Evolutionary conservation across 2,329 filamentous ascomycete species (phyloP).

Genomic region (Penicillium capsulatum): DNA sequence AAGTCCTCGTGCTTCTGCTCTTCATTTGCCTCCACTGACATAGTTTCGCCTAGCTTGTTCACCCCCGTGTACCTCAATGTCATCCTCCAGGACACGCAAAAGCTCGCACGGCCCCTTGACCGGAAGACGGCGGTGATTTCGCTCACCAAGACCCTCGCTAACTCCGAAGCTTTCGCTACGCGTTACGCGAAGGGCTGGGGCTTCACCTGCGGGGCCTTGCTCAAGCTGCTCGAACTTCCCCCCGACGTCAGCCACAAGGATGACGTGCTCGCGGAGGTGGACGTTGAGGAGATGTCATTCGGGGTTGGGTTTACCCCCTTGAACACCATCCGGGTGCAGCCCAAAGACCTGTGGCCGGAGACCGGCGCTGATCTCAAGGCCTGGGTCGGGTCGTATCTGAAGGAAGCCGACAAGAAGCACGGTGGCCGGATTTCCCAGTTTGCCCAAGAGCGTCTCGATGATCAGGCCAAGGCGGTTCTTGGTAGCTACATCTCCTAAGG

Average conservation of each 20-base stretch:
- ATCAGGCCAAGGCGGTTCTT: constrained; percentile 52
- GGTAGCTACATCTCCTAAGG: constrained; percentile 46
- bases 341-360: constrained; percentile 79
- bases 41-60: constrained; percentile 56
- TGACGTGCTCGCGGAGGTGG: constrained; percentile 77
- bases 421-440: constrained; percentile 66
- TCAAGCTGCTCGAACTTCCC: constrained; percentile 85
- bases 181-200: constrained; percentile 82
- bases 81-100: constrained; percentile 83
- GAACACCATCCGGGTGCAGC: constrained; percentile 76
- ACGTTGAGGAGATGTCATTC: constrained; percentile 92
- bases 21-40: constrained; percentile 4
- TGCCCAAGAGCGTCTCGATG: constrained; percentile 65
- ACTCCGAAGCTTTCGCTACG: constrained; percentile 76
- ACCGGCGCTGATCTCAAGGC: constrained; percentile 69
- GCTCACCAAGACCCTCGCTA: constrained; percentile 84
- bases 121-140: constrained; percentile 92
- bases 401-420: constrained; percentile 70
- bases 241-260: constrained; percentile 68
- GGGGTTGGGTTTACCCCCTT: constrained; percentile 91
- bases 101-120: constrained; percentile 80
- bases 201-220: constrained; percentile 80
- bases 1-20: constrained; percentile 24
- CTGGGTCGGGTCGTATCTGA: constrained; percentile 81
- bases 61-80: constrained; percentile 79